phyloP scores from a whole-genome alignment of 192 early-diverging fungal genomes.

The Coemansia sp. region DNA sequence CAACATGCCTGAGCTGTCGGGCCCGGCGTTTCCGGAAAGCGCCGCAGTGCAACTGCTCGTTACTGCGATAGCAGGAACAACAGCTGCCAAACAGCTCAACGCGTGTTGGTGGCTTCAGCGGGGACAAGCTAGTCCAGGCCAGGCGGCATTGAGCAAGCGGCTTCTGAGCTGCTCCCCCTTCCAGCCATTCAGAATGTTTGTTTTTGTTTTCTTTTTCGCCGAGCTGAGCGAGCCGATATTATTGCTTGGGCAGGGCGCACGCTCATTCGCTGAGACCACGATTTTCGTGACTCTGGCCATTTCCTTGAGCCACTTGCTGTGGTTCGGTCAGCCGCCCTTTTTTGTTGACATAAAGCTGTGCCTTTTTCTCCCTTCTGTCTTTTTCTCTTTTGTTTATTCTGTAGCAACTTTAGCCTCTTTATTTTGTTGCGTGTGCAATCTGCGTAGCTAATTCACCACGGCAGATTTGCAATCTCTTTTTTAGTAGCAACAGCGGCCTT shows the following conservation, averaged over 20 bases:
- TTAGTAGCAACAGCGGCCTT: conserved; percentile 17
- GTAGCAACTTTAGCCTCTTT: not conserved
- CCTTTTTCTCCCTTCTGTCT: conserved; percentile 6
- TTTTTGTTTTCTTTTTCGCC: conserved; percentile 24
- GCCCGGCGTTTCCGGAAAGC: not conserved
- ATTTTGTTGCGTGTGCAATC: conserved; percentile 15
- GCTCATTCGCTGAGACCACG: conserved; percentile 8
- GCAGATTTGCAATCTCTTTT: conserved; percentile 1
- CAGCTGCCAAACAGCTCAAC: not conserved
- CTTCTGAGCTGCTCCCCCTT: conserved; percentile 3
- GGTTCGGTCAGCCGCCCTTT: conserved; percentile 8
- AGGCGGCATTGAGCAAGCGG: conserved; percentile 3
- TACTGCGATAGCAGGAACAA: not conserved
- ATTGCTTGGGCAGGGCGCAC: not conserved
- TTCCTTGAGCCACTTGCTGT: conserved; percentile 8
- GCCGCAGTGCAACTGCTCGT: not conserved
- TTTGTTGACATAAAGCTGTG: conserved; percentile 36
- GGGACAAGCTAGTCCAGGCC: not conserved
- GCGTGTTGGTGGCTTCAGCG: not conserved
- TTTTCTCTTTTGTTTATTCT: not conserved
- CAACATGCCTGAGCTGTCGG: not conserved
- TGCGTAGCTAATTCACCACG: conserved; percentile 6
- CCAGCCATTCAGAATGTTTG: conserved; percentile 23
- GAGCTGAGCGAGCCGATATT: conserved; percentile 8
- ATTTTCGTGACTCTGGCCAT: conserved; percentile 13